Evolutionary conservation across 352 stramenopile genomes (phyloP).

Genomic region (Pythium brachiatum): DNA sequence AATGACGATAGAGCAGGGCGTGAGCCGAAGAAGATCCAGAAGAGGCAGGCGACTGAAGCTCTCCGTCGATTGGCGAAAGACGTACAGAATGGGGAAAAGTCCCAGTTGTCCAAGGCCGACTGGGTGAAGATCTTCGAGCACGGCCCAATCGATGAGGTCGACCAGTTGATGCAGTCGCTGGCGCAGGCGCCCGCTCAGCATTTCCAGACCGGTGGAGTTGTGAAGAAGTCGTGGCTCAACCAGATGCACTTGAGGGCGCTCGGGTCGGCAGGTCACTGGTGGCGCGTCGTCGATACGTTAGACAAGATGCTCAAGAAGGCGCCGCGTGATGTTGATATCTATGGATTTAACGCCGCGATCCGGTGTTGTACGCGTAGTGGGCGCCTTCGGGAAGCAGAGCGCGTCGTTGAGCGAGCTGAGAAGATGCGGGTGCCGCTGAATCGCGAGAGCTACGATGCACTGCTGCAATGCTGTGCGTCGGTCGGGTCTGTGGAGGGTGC

Average conservation of each 20-base stretch:
- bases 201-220: not conserved
- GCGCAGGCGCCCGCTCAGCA: not conserved
- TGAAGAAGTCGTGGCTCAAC: constrained; percentile 6
- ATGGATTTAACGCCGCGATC: constrained; percentile 21
- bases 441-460: constrained; percentile 16
- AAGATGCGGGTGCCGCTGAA: constrained; percentile 8
- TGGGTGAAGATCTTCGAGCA: constrained; percentile 25
- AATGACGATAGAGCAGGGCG: not conserved
- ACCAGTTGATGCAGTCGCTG: constrained; percentile 23
- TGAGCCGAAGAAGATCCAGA: constrained; percentile 9
- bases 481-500: constrained; percentile 16
- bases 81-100: not conserved
- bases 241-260: constrained; percentile 18
- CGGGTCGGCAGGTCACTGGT: constrained; percentile 15
- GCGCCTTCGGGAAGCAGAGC: constrained; percentile 19
- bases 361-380: constrained; percentile 10
- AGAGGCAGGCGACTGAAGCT: not conserved
- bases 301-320: constrained; percentile 9
- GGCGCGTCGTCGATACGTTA: constrained; percentile 4
- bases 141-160: constrained; percentile 23
- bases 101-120: constrained; percentile 5
- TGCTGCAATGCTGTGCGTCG: constrained; percentile 17
- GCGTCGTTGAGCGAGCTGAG: constrained; percentile 16
- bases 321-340: constrained; percentile 10
- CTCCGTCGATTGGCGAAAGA: not conserved